Evolutionary conservation across 345 rosid species (phyloP).

Genomic region (Arabidopsis arenosa): DNA sequence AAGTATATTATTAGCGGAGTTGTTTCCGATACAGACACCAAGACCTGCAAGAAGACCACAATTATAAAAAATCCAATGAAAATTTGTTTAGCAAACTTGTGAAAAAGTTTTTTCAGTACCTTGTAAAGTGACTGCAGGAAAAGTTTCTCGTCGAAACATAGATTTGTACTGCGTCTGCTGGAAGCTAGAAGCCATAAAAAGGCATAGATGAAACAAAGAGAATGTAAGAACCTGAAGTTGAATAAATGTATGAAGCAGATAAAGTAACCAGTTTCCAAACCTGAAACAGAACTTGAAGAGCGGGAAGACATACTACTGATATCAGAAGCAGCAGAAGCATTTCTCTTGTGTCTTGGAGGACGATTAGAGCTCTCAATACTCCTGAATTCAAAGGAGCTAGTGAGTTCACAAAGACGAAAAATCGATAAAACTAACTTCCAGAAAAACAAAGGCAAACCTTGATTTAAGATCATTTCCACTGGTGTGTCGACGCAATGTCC

Average conservation of each 20-base stretch:
- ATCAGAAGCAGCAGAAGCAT: slow-evolving; percentile 74
- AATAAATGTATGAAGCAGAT: slow-evolving; percentile 1
- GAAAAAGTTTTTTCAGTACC: slow-evolving; percentile 49
- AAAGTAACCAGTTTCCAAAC: slow-evolving; percentile 44
- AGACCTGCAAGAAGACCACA: slow-evolving; percentile 55
- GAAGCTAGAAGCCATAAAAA: slow-evolving; percentile 49
- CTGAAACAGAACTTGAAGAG: slow-evolving; percentile 49
- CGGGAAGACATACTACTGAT: slow-evolving; percentile 58
- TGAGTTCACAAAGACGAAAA: slow-evolving; percentile 23
- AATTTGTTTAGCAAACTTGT: neutral
- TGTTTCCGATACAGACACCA: slow-evolving; percentile 68
- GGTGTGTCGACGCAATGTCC: slow-evolving; percentile 56
- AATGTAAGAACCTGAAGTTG: slow-evolving; percentile 13
- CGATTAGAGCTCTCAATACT: slow-evolving; percentile 51
- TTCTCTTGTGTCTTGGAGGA: slow-evolving; percentile 66
- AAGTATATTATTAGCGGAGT: slow-evolving; percentile 72
- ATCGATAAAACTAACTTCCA: neutral
- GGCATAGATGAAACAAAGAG: slow-evolving; percentile 11
- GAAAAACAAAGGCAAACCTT: slow-evolving; percentile 53
- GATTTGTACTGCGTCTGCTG: slow-evolving; percentile 59
- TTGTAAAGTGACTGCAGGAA: slow-evolving; percentile 87
- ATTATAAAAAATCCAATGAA: neutral
- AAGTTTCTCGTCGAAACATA: slow-evolving; percentile 82
- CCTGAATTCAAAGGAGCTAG: slow-evolving; percentile 48
- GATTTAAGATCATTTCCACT: slow-evolving; percentile 64